Base-by-base conservation (phyloP, 768 basidiomycete genomes). In the Boletus edulis region DNA sequence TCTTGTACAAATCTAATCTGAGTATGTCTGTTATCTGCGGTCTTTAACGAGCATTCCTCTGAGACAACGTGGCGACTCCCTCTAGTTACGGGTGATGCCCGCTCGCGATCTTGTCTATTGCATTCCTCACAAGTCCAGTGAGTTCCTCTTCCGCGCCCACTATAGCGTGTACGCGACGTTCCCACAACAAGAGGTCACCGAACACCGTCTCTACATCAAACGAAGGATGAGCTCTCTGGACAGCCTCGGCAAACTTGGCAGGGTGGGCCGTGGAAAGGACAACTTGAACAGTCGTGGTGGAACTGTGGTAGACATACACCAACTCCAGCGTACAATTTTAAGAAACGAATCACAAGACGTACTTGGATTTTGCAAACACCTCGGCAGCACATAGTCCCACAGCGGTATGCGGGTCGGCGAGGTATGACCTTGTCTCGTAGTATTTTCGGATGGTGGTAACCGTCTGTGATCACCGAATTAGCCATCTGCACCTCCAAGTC, bases 191-290 rank as follows among this genome's bases (percentile, higher is more conserved):
- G 31, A 98, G 74, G 2, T 91, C 89, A 27, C 81, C 79, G 64
- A 99, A 93, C 67, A 96, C 91, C 3, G 51, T 49, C 27, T 58
- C 48, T 1, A 65, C 63, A 52, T 68, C 59, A 46, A 67, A 67
- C 13, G 48, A 49, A 35, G 61, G 18, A n/a, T 63, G 79, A 1
- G 94, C 94, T 20, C 78, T 79, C 12, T 91, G 89, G 43, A 98
- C 97, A 2, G 96, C 95, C 47, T 90, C 89, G 9, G 90, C 89
- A 76, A 99, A 99, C 71, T 98, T 98, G 57, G 94, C 95, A 6
- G 97, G 96, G 68, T 98, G 96, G 0, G 96, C 96, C 0, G 97
- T 98, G 2, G 95, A 91, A 24, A 98, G 84, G 27, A 94, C 79
- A 49, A 98, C 78, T 72, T 94, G 93, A 49, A 79, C 68, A 1